Evolutionary conservation across 2,329 filamentous ascomycete species (phyloP).

Genomic region (Drechslerella dactyloides): DNA sequence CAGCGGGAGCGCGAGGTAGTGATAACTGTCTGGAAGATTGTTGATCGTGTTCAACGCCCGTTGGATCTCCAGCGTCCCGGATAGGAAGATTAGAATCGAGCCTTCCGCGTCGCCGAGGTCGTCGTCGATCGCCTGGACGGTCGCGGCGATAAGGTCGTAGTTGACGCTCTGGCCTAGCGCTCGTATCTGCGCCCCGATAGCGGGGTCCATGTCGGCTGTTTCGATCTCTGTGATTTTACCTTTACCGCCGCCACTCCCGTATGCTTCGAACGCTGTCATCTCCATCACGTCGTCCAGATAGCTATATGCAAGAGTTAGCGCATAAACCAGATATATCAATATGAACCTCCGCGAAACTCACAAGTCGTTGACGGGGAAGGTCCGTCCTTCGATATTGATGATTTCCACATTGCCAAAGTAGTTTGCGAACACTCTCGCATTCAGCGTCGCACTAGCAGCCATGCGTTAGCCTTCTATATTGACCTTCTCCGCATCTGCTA

Average conservation of each 20-base stretch:
- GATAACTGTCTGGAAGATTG: conserved; percentile 40
- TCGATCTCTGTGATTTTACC: conserved; percentile 43
- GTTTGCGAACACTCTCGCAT: conserved; percentile 80
- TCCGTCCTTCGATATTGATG: conserved; percentile 86
- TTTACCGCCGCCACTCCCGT: conserved; percentile 51
- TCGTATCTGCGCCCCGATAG: conserved; percentile 48
- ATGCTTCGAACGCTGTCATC: conserved; percentile 73
- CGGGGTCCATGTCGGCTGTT: conserved; percentile 49
- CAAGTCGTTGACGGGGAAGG: conserved; percentile 85
- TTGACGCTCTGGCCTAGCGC: conserved; percentile 69
- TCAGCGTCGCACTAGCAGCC: conserved; percentile 74
- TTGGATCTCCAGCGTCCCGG: conserved; percentile 84
- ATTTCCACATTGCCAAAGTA: conserved; percentile 84
- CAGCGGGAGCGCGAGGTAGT: conserved; percentile 75
- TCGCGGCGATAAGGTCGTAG: conserved; percentile 81
- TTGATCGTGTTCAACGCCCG: conserved; percentile 61
- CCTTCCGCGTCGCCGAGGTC: conserved; percentile 76
- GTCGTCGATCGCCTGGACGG: conserved; percentile 79
- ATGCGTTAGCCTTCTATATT: background rate
- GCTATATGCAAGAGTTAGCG: conserved; percentile 30
- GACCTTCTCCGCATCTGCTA: background rate
- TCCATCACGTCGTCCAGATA: conserved; percentile 87
- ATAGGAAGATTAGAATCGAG: conserved; percentile 93
- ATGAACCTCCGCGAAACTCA: conserved; percentile 55
- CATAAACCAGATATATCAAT: conserved; percentile 55